Evolutionary conservation across 352 stramenopile genomes (phyloP).

Genomic region (Pythium folliculosum): DNA sequence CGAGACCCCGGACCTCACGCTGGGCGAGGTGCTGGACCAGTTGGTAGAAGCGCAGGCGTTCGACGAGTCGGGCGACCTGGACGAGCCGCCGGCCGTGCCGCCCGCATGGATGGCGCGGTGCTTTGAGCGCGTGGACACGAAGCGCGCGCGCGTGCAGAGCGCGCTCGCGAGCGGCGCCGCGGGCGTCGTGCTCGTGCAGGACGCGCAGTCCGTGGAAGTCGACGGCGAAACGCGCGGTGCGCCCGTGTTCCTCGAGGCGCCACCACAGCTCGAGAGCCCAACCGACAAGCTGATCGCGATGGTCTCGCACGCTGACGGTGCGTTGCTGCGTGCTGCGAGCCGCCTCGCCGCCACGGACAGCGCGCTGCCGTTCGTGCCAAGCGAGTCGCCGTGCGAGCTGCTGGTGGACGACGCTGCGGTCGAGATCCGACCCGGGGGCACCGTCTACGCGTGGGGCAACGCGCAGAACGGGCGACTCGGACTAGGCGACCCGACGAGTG

Average conservation of each 20-base stretch:
- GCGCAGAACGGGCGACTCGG: constrained; percentile 61
- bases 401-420: constrained; percentile 46
- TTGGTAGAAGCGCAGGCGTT: constrained; percentile 18
- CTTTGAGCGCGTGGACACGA: constrained; percentile 55
- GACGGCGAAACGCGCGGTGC: constrained; percentile 25
- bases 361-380: constrained; percentile 33
- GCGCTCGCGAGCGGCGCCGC: constrained; percentile 51
- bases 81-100: constrained; percentile 12
- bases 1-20: neutral
- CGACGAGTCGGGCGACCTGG: constrained; percentile 18
- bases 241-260: constrained; percentile 11
- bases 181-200: constrained; percentile 51
- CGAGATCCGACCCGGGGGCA: constrained; percentile 48
- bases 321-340: constrained; percentile 33
- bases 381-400: constrained; percentile 38
- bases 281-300: constrained; percentile 34
- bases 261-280: neutral
- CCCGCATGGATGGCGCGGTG: constrained; percentile 39
- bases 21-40: constrained; percentile 34
- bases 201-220: constrained; percentile 29
- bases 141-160: constrained; percentile 31
- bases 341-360: constrained; percentile 24
- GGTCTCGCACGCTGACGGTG: constrained; percentile 35
- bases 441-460: constrained; percentile 67
- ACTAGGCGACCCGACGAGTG: constrained; percentile 33